Conservation (phyloP, 192 early-diverging fungal genomes). For the Rhizophagus sp. region DNA sequence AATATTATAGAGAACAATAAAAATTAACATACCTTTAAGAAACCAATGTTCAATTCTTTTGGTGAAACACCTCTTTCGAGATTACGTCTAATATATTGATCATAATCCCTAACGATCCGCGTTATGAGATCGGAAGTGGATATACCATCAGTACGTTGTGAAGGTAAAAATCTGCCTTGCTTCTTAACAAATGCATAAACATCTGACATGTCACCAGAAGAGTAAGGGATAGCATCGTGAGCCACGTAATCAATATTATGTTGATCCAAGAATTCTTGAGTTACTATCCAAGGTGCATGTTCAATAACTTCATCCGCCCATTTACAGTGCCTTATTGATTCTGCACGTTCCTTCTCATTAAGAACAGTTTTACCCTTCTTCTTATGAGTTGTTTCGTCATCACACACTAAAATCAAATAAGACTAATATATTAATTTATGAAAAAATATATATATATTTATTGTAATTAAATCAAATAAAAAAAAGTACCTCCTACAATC, state of each 20-base stretch:
- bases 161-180: slow-evolving; percentile 65
- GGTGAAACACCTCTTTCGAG: slow-evolving; percentile 81
- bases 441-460: neutral
- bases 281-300: slow-evolving; percentile 77
- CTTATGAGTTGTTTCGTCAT: slow-evolving; percentile 71
- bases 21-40: slow-evolving; percentile 61
- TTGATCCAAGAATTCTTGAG: slow-evolving; percentile 72
- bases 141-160: slow-evolving; percentile 77
- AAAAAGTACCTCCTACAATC: slow-evolving; percentile 63
- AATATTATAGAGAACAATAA: neutral
- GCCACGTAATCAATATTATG: slow-evolving; percentile 82
- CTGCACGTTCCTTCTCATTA: slow-evolving; percentile 74
- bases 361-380: slow-evolving; percentile 84
- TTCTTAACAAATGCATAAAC: slow-evolving; percentile 82
- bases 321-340: slow-evolving; percentile 78
- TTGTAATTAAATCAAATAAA: neutral
- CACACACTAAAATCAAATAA: slow-evolving; percentile 51
- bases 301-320: slow-evolving; percentile 83
- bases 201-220: slow-evolving; percentile 67
- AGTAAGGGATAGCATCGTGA: slow-evolving; percentile 79
- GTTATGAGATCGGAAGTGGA: slow-evolving; percentile 84
- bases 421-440: too few species aligned
- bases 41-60: slow-evolving; percentile 80
- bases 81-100: slow-evolving; percentile 80
- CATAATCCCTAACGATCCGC: slow-evolving; percentile 82